Evolutionary conservation across 805 yeast species (phyloP).

Genomic region (Dipodascopsis tothii): DNA sequence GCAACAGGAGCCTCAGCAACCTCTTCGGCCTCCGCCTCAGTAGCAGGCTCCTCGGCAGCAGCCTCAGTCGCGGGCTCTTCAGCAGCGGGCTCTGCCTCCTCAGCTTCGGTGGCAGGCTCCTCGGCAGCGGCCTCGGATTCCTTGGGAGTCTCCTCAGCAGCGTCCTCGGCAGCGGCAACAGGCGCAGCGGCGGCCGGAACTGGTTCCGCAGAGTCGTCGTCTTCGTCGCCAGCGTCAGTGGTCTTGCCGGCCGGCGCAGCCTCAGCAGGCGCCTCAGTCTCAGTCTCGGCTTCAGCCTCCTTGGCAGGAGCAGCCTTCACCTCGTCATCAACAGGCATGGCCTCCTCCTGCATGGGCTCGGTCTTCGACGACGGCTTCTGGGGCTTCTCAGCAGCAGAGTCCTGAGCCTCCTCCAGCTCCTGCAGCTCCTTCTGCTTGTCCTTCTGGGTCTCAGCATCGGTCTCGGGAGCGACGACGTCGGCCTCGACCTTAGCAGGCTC

Average conservation of each 20-base stretch:
- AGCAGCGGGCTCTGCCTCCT: background rate
- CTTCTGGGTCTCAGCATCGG: too few relatives aligned
- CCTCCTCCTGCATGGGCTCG: too few relatives aligned
- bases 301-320: background rate
- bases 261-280: background rate
- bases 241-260: background rate
- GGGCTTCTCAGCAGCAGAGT: too few relatives aligned
- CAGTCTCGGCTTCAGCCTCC: background rate
- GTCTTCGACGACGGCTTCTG: too few relatives aligned
- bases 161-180: slow-evolving; percentile 1
- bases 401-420: too few relatives aligned
- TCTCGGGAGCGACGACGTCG: too few relatives aligned
- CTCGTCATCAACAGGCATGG: too few relatives aligned
- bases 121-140: background rate
- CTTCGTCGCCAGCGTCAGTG: background rate
- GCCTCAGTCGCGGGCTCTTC: slow-evolving; percentile 1
- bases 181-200: slow-evolving; percentile 1
- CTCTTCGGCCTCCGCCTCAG: slow-evolving; percentile 5
- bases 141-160: background rate
- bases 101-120: too few relatives aligned
- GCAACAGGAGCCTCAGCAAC: slow-evolving; percentile 2
- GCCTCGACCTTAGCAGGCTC: too few relatives aligned
- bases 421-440: too few relatives aligned
- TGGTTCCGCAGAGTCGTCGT: background rate
- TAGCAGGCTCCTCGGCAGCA: background rate